Conservation (phyloP, 441 rosid genomes). For the Erysimum cheiri region DNA sequence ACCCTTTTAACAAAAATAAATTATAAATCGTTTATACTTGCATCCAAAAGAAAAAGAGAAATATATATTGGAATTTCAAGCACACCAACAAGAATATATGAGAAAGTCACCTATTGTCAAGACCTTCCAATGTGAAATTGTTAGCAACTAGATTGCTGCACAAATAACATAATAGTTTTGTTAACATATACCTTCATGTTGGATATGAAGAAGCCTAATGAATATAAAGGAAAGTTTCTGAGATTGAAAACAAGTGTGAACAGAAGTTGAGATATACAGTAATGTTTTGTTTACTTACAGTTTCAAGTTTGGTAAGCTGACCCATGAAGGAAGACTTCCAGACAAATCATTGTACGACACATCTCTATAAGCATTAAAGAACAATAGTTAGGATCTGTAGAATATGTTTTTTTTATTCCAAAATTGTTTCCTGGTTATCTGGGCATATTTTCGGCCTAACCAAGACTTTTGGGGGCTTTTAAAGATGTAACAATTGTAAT, state of each 20-base stretch:
- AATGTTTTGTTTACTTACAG: constrained; percentile 49
- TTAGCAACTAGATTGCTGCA: constrained; percentile 76
- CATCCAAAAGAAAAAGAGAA: background rate
- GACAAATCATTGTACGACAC: constrained; percentile 67
- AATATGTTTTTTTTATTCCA: background rate
- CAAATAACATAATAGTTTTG: background rate
- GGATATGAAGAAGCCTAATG: background rate
- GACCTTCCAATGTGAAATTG: constrained; percentile 54
- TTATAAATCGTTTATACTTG: background rate
- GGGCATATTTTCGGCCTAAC: background rate
- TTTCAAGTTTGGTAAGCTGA: constrained; percentile 45
- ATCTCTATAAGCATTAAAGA: constrained; percentile 54
- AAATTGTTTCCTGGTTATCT: background rate
- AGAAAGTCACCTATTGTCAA: constrained; percentile 55
- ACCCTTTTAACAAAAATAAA: constrained; percentile 17
- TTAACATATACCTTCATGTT: constrained; percentile 3
- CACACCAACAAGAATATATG: background rate
- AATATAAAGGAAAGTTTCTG: background rate
- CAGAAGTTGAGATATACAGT: background rate
- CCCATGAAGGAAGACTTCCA: constrained; percentile 73
- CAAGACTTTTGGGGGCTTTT: background rate
- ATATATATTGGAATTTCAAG: background rate
- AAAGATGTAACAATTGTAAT: background rate
- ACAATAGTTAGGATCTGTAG: background rate
- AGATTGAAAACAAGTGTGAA: background rate